A percentile compares a stretch with the other conserved stretches of the same genome.
These are phyloP conservation scores for Pharus latifolius DNA, from an alignment of 176 grass and related monocot genomes.

Conservation along the genomic window DNA sequence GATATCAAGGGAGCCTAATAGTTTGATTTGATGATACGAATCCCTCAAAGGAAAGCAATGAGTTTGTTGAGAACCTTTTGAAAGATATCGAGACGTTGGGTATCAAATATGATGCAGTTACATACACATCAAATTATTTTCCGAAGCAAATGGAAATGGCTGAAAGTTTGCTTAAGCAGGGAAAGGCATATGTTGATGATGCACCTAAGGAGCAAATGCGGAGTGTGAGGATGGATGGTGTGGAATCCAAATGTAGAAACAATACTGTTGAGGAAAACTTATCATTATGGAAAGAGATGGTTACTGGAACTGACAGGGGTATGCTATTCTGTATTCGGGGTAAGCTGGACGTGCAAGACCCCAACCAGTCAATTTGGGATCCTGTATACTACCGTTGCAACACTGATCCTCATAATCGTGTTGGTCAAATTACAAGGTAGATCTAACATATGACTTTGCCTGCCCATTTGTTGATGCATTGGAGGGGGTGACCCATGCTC, in stretches of 20 bases:
- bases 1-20: conserved; percentile 61
- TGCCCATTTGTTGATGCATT: conserved; percentile 85
- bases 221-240: conserved; percentile 56
- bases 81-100: conserved; percentile 73
- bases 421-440: conserved; percentile 83
- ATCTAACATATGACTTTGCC: conserved; percentile 93
- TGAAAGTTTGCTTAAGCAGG: conserved; percentile 61
- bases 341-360: conserved; percentile 82
- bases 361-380: conserved; percentile 75
- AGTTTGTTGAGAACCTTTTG: conserved; percentile 78
- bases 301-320: conserved; percentile 57
- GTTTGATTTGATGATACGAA: conserved; percentile 98
- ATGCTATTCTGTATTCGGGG: conserved; percentile 63
- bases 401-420: conserved; percentile 52
- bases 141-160: conserved; percentile 68
- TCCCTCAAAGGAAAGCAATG: conserved; percentile 92
- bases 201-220: conserved; percentile 75
- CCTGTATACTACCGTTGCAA: conserved; percentile 87
- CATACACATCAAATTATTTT: conserved; percentile 82
- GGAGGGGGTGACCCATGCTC: conserved; percentile 79
- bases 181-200: conserved; percentile 92
- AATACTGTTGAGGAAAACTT: conserved; percentile 51
- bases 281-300: conserved; percentile 74
- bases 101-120: conserved; percentile 69
- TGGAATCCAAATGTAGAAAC: conserved; percentile 74